A percentile compares a stretch with the other conserved stretches of the same genome.
These are phyloP conservation scores for Globisporangium iwayamae DNA, from an alignment of 352 stramenopile species.

Conservation along the genomic window DNA sequence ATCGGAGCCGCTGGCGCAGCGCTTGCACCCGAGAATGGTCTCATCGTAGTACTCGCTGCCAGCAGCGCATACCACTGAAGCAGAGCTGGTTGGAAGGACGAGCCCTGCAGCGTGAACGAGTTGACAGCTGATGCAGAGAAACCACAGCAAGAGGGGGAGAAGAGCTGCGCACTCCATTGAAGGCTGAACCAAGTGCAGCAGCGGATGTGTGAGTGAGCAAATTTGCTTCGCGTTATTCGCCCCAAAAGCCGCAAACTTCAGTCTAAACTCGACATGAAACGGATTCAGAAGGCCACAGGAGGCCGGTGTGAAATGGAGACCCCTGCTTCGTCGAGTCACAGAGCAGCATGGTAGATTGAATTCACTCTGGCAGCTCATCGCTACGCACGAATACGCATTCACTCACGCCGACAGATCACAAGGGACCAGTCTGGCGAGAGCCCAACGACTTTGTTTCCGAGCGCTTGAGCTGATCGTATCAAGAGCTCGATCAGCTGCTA, in stretches of 20 bases:
- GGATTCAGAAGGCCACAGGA: neutral
- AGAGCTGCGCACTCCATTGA: neutral
- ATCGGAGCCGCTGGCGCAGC: conserved; percentile 37
- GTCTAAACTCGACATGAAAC: conserved; percentile 1
- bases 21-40: conserved; percentile 47
- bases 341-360: too few species aligned
- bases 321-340: too few species aligned
- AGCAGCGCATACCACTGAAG: conserved; percentile 24
- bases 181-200: neutral
- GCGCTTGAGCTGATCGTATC: neutral
- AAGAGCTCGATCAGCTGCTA: neutral
- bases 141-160: neutral
- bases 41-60: conserved; percentile 56
- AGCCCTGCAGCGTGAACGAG: conserved; percentile 1
- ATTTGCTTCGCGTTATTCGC: neutral
- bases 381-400: too few species aligned
- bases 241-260: neutral
- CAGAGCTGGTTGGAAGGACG: neutral
- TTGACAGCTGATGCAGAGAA: neutral
- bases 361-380: too few species aligned
- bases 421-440: too few species aligned
- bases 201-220: neutral
- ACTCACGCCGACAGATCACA: too few species aligned
- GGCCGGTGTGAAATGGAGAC: neutral
- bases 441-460: too few species aligned